These are phyloP conservation scores for Haplosporangium sp. DNA, from an alignment of 371 early-diverging fungal genomes.

Conservation along the genomic window DNA sequence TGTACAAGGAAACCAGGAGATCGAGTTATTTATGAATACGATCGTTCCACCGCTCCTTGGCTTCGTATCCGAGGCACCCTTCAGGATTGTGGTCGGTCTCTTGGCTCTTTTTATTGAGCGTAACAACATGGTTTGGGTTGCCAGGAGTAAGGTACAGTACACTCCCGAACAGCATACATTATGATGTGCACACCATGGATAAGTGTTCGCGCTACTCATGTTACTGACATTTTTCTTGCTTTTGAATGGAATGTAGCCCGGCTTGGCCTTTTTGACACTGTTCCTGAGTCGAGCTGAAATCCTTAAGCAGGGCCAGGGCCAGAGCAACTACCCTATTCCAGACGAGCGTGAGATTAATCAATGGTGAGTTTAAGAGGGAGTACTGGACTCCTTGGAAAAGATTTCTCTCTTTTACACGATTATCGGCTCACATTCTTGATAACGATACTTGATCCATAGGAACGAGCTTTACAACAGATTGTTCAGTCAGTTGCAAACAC, in stretches of 20 bases:
- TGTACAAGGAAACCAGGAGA: constrained; percentile 65
- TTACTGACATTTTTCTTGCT: no score
- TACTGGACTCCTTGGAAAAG: no score
- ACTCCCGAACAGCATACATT: no score
- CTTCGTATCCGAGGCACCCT: constrained; percentile 84
- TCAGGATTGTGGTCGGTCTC: constrained; percentile 81
- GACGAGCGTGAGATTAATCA: constrained; percentile 71
- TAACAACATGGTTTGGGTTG: constrained; percentile 86
- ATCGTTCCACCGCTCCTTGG: constrained; percentile 84
- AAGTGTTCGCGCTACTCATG: no score
- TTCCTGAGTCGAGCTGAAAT: constrained; percentile 91
- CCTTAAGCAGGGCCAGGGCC: constrained; percentile 80
- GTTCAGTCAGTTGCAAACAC: constrained; percentile 78
- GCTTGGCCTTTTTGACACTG: constrained; percentile 89
- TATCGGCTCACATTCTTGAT: no score
- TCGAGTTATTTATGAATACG: constrained; percentile 86
- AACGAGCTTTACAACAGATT: constrained; percentile 78
- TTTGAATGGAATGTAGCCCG: constrained; percentile 63
- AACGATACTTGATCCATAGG: constrained; percentile 11
- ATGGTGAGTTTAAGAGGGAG: constrained; percentile 61
- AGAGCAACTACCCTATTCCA: constrained; percentile 66
- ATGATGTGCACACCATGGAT: no score
- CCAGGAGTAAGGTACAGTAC: constrained; percentile 73
- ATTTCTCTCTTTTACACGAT: no score
- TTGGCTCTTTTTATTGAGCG: constrained; percentile 86